phyloP scores from a whole-genome alignment of 148 eudicot species.

The Pouteria glomerata region DNA sequence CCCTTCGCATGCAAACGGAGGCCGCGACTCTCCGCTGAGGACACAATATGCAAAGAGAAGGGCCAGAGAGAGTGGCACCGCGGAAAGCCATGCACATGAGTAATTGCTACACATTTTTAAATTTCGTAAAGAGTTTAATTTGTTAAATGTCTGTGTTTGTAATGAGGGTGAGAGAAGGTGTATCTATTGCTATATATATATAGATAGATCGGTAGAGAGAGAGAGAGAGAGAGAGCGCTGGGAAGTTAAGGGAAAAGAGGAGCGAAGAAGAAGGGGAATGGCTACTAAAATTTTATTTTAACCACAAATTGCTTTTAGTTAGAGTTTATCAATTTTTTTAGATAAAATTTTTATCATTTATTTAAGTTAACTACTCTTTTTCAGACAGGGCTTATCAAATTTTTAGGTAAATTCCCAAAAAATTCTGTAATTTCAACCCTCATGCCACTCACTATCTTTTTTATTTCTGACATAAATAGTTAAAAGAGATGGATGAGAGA shows the following conservation, averaged over 20 bases:
- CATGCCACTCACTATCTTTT: too few relatives aligned
- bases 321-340: too few relatives aligned
- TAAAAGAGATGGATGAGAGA: too few relatives aligned
- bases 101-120: background rate
- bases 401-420: too few relatives aligned
- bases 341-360: too few relatives aligned
- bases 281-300: too few relatives aligned
- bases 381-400: too few relatives aligned
- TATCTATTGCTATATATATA: conserved; percentile 27
- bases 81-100: background rate
- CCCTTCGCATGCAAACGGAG: conserved; percentile 76
- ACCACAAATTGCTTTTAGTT: too few relatives aligned
- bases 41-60: background rate
- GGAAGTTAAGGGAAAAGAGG: background rate
- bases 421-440: too few relatives aligned
- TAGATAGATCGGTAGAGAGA: background rate
- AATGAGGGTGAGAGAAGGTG: background rate
- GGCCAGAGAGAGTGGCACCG: conserved; percentile 7
- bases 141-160: background rate
- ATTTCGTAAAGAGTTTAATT: too few relatives aligned
- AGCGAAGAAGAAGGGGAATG: background rate
- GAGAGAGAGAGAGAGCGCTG: conserved; percentile 26
- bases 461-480: background rate
- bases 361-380: too few relatives aligned
- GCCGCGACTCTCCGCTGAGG: conserved; percentile 25